Conservation (phyloP, 2,329 filamentous ascomycete species). For the Trichoderma sp. region DNA sequence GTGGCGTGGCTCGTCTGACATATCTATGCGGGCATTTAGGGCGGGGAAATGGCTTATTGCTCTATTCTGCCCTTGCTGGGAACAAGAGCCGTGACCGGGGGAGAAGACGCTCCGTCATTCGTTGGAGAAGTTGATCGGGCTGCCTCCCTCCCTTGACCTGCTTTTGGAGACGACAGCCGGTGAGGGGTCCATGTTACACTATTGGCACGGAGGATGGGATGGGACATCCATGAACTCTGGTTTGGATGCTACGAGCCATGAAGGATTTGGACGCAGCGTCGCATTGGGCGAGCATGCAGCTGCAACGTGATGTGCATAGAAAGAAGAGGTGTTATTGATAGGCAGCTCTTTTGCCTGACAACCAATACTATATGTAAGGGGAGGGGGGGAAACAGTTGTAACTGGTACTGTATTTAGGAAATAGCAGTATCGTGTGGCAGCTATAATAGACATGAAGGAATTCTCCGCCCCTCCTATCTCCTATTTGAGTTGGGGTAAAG, state of each 20-base stretch:
- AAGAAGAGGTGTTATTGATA: not conserved
- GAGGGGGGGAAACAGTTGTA: not conserved
- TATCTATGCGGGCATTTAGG: not conserved
- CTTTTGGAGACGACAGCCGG: not conserved
- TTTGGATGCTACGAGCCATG: not conserved
- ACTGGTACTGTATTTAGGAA: not conserved
- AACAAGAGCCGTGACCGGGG: not conserved
- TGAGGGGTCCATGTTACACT: not conserved
- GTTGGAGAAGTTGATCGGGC: not conserved
- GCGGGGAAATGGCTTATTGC: not conserved
- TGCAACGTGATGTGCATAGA: not conserved
- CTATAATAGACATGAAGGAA: not conserved
- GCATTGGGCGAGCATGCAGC: not conserved
- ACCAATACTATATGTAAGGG: not conserved
- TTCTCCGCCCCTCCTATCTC: not conserved
- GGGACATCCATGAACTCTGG: not conserved
- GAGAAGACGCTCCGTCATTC: not conserved
- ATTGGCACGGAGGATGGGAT: not conserved
- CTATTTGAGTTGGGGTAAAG: not conserved
- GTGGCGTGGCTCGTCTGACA: not conserved
- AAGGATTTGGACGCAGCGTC: not conserved
- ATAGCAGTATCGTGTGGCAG: not conserved
- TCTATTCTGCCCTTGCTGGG: not conserved
- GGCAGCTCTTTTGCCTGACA: not conserved
- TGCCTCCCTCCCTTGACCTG: not conserved